Evolutionary conservation across 352 stramenopile species (phyloP), one percentile per base, ranked within the genome.

Genomic region (Globisporangium canariense): DNA sequence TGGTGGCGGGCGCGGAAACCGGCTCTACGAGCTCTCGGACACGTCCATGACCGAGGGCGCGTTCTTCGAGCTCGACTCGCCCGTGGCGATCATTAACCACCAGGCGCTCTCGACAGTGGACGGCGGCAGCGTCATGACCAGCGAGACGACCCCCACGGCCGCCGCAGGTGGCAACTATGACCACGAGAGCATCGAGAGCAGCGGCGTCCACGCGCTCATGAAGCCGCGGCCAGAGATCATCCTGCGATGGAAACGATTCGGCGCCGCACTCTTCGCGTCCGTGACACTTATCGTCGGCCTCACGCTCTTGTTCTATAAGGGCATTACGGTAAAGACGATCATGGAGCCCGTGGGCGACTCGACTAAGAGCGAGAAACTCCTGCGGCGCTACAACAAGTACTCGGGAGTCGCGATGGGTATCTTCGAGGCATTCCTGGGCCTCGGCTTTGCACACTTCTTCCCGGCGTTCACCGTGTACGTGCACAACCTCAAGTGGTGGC

Each of bases 401-500:
- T 72, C 66, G 32, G 66, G 66, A 16, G 61, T 56, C 7, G 34
- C n/a, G 20, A 72, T 72, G 66, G 66, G 61, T 57, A 70, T 70
- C 43, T 54, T 70, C 28, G 64, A 70, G 50, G 58, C 64, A 34
- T 60, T 68, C 36, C 13, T 67, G 13, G 65, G 65, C 2, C 46
- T 71, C 46, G 65, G 60, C 46, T 71, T 68, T 25, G 65, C 60
- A 7, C 53, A 65, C 41, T 71, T 68, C 60, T 71, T 71, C 53
- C 60, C 60, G 2, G 65, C 61, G n/a, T 71, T 71, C 50, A 68
- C 54, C 6, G 65, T 71, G 54, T 71, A 71, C 54, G 60, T 71
- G 52, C 65, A 71, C 53, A 71, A 71, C 47, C 65, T 71, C 60
- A 64, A 67, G 53, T 71, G 65, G 65, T 71, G 47, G 45, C 65